These are phyloP conservation scores for Alternaria triticimaculans DNA, from an alignment of 2,329 filamentous ascomycete species.

Conservation along the genomic window DNA sequence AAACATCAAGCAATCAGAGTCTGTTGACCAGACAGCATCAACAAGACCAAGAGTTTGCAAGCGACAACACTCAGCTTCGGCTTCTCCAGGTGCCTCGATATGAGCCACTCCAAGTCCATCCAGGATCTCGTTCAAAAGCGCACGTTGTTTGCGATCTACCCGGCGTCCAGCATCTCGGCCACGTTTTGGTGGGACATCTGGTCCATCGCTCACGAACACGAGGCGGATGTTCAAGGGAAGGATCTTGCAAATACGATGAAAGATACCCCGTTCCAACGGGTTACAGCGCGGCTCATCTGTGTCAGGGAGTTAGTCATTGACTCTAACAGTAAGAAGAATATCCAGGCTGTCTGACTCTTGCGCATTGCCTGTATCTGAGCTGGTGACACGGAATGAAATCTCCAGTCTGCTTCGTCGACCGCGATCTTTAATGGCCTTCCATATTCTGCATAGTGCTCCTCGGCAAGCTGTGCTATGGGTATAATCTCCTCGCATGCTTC, in stretches of 20 bases:
- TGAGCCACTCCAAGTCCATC: constrained; percentile 49
- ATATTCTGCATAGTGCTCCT: constrained; percentile 42
- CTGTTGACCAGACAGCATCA: constrained; percentile 57
- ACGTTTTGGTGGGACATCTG: constrained; percentile 50
- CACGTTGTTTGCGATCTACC: constrained; percentile 17
- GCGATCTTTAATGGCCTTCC: constrained; percentile 49
- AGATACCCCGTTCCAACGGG: constrained; percentile 23
- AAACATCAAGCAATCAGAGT: constrained; percentile 45
- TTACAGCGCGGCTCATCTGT: no score
- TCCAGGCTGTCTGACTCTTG: no score
- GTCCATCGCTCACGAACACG: constrained; percentile 62
- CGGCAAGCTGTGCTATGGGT: constrained; percentile 44
- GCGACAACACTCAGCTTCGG: constrained; percentile 53
- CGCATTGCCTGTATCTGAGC: not conserved
- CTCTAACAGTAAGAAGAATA: no score
- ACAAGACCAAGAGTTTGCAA: constrained; percentile 50
- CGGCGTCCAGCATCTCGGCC: constrained; percentile 42
- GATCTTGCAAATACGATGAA: constrained; percentile 53
- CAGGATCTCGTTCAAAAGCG: not conserved
- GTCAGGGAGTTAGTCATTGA: no score
- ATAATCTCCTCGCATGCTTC: constrained; percentile 42
- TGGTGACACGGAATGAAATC: constrained; percentile 49
- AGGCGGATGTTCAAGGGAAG: constrained; percentile 58
- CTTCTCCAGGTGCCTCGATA: constrained; percentile 55
- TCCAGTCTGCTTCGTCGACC: constrained; percentile 52